Evolutionary conservation across 805 yeast species (phyloP), one percentile per base, ranked within the genome.

Genomic region (Candida adriatica): DNA sequence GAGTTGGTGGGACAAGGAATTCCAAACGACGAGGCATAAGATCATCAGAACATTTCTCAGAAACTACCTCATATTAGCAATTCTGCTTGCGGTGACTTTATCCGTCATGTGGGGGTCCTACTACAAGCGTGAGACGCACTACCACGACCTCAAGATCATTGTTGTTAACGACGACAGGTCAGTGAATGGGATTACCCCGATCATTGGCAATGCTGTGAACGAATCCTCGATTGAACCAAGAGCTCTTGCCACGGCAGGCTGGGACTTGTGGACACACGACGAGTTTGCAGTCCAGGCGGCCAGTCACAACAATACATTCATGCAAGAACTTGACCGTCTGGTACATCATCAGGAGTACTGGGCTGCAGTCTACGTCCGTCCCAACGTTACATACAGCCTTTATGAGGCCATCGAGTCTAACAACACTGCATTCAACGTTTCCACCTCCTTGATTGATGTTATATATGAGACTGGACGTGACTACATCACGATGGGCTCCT

Each of bases 401-500:
- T 32, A 46, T 22, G 24, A 39, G 14, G 55, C 63, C 4, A 41
- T 59, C 21, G 22, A 34, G 4, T 31, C 29, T 8, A 34, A 43
- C 6, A 30, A 38, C 16, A 39, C 49, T 2, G 16, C 35, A 2
- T 40, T 44, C 14, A 51, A 48, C 22, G 38, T 46, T 19, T 44
- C 51, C 4, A 35, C 26, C 4, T 11, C 29, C 1, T 11, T 47
- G 33, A 56, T 75, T 16, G 55, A 61, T 14, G 55, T 65, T 1
- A 48, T 65, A 29, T 78, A 68, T 47, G 84, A 79, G 51, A 67
- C 80, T 1, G 86, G 79, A 3, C 60, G 85, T 41, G 88, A 81
- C 48, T 59, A 68, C 27, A 35, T 61, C 15, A 65, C 68, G 16
- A 62, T 76, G 61, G 48, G 41, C 8, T 38, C 61, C 3, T 68